These are phyloP conservation scores for Whalleya microplaca DNA, from an alignment of 2,329 filamentous ascomycete genomes.

Conservation along the genomic window DNA sequence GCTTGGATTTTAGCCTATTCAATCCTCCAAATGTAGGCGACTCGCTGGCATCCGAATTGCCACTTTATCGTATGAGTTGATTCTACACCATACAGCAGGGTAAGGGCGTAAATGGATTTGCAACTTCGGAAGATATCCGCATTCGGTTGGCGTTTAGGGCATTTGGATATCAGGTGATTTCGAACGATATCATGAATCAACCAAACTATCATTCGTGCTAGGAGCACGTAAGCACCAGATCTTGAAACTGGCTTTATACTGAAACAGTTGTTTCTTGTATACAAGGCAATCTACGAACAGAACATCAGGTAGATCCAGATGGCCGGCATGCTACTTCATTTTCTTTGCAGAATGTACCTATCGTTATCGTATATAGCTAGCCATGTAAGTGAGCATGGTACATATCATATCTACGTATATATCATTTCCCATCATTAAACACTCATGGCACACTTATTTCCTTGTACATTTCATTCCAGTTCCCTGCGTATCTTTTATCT, in stretches of 20 bases:
- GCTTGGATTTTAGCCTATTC: slow-evolving; percentile 23
- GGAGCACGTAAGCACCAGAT: too few species aligned
- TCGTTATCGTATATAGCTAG: neutral
- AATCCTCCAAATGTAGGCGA: slow-evolving; percentile 10
- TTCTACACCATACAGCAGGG: neutral
- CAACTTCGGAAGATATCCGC: slow-evolving; percentile 13
- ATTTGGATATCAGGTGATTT: neutral
- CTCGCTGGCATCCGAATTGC: slow-evolving; percentile 13
- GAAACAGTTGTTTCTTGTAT: neutral
- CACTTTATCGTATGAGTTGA: slow-evolving; percentile 12
- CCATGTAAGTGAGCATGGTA: neutral
- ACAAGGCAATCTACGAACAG: neutral
- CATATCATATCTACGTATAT: neutral
- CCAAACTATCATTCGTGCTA: neutral
- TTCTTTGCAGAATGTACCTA: too few species aligned
- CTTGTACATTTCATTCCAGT: neutral
- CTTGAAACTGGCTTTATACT: neutral
- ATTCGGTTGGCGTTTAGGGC: slow-evolving; percentile 24
- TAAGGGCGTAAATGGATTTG: neutral
- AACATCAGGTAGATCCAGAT: neutral
- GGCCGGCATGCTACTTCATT: neutral
- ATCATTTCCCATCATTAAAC: slow-evolving; percentile 1
- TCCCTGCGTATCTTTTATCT: neutral
- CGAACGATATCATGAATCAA: neutral
- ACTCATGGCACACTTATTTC: too few species aligned